Conservation (phyloP, 345 rosid species). For the Draba incana region DNA sequence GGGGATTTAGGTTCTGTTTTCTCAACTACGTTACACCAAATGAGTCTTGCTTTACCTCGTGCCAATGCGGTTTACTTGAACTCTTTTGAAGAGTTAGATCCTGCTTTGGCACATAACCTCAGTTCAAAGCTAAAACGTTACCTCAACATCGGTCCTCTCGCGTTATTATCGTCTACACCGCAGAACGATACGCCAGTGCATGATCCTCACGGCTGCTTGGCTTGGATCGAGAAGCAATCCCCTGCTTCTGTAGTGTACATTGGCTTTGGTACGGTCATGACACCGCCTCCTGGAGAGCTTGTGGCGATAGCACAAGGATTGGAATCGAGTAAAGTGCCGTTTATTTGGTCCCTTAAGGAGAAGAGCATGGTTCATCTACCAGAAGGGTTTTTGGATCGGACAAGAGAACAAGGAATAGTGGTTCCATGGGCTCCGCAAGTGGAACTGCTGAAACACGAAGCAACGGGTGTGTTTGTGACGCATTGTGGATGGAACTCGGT, state of each 20-base stretch:
- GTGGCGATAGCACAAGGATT: slow-evolving; percentile 56
- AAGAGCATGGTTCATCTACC: slow-evolving; percentile 38
- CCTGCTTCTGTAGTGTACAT: slow-evolving; percentile 56
- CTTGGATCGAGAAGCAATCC: slow-evolving; percentile 55
- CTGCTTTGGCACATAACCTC: slow-evolving; percentile 43
- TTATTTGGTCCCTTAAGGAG: slow-evolving; percentile 57
- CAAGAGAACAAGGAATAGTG: slow-evolving; percentile 44
- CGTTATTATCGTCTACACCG: slow-evolving; percentile 15
- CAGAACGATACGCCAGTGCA: slow-evolving; percentile 21
- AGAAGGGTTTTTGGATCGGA: slow-evolving; percentile 46
- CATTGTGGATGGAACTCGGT: slow-evolving; percentile 63
- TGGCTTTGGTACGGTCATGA: slow-evolving; percentile 58
- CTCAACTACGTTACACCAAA: slow-evolving; percentile 42
- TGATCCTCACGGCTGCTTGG: slow-evolving; percentile 54
- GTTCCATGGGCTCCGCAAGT: slow-evolving; percentile 69
- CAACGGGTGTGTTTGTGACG: slow-evolving; percentile 50
- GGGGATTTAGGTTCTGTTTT: slow-evolving; percentile 42
- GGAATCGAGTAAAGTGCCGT: slow-evolving; percentile 48
- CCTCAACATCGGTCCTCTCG: slow-evolving; percentile 46
- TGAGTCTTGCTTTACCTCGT: slow-evolving; percentile 47
- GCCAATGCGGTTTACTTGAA: slow-evolving; percentile 51
- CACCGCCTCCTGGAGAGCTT: slow-evolving; percentile 46
- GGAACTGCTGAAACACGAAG: slow-evolving; percentile 48
- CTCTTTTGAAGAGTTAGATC: slow-evolving; percentile 56
- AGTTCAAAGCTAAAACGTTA: slow-evolving; percentile 40